Percentiles rank a stretch among this genome's conserved stretches.
These are phyloP conservation scores for Podaxis sp. DNA, from an alignment of 768 basidiomycete species.

Conservation along the genomic window DNA sequence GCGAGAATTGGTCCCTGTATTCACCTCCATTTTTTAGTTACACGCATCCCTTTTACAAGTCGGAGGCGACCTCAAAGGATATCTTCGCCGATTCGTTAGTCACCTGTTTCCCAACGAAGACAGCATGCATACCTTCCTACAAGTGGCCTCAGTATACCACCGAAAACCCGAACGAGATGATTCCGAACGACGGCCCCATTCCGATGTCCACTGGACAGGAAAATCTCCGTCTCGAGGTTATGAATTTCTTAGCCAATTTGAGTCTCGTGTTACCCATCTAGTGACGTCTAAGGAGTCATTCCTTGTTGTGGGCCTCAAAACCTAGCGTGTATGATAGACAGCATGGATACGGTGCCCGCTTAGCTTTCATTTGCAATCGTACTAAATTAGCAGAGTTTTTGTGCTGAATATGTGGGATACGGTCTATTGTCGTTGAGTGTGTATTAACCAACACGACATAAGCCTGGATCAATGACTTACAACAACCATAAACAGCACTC, in stretches of 20 bases:
- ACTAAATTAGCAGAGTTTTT: too few species aligned
- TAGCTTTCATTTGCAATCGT: too few species aligned
- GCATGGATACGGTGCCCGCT: too few species aligned
- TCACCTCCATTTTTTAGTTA: constrained; percentile 16
- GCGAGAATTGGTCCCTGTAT: neutral
- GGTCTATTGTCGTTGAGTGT: too few species aligned
- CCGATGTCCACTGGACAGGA: constrained; percentile 31
- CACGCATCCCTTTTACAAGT: constrained; percentile 9
- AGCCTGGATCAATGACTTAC: too few species aligned
- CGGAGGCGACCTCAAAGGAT: constrained; percentile 34
- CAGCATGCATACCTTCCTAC: constrained; percentile 1
- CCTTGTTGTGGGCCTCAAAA: too few species aligned
- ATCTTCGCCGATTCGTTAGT: constrained; percentile 39
- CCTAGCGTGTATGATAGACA: too few species aligned
- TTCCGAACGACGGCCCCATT: constrained; percentile 30
- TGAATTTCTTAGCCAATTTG: constrained; percentile 28
- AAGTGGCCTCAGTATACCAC: constrained; percentile 27
- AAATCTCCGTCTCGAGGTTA: constrained; percentile 34
- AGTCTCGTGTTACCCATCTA: constrained; percentile 14
- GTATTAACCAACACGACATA: too few species aligned
- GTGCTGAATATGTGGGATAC: too few species aligned
- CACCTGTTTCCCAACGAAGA: constrained; percentile 21
- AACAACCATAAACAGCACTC: too few species aligned
- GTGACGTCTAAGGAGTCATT: too few species aligned
- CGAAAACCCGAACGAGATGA: constrained; percentile 27